Base-by-base conservation (phyloP, 1,139 yeast species). In the Pneumocystis canis region DNA sequence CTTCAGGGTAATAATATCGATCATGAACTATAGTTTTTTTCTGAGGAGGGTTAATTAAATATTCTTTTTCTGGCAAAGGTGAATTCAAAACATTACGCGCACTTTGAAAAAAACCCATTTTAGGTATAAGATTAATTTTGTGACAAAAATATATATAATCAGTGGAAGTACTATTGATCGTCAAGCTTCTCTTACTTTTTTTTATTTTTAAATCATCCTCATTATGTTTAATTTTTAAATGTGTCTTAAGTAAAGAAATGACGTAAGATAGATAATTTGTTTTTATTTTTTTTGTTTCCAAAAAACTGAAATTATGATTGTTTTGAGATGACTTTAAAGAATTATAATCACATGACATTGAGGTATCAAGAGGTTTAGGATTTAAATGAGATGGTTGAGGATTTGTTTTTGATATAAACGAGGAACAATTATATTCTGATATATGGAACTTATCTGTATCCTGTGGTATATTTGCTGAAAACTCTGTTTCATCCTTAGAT, bases 51-150 rank as follows among this genome's bases (percentile, higher is more conserved):
- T 89, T 88, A 41, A 81, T 80, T 28, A 92, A 81, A 72, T 81
- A 92, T 63, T 80, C 79, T 63, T 77, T 70, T 0, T 90, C 80
- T 0, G 98, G 98, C 9, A 86, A 75, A 0, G 97, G 96, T 0
- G 97, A 97, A n/a, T 88, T 73, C 2, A 92, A 74, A 11, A 89
- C 80, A 0, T 89, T 80, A 0, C 89, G 81, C 0, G 95, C 95
- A 1, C 95, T 84, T 67, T 87, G 89, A n/a, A 90, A 73, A 64
- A 90, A 82, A 0, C 95, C 85, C 0, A 94, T 79, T 68, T 84
- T 87, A 6, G 83, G 82, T 2, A 47, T 47, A 47, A 25, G 30
- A 47, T 47, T 28, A 11, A 25, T 14, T 9, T 47, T 47, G 11
- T 47, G 31, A 11, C 30, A 25, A 25, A 28, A 47, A 25, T 28